These are phyloP conservation scores for Amborella trichopoda DNA, from an alignment of 164 flowering plant genomes.

Conservation along the genomic window DNA sequence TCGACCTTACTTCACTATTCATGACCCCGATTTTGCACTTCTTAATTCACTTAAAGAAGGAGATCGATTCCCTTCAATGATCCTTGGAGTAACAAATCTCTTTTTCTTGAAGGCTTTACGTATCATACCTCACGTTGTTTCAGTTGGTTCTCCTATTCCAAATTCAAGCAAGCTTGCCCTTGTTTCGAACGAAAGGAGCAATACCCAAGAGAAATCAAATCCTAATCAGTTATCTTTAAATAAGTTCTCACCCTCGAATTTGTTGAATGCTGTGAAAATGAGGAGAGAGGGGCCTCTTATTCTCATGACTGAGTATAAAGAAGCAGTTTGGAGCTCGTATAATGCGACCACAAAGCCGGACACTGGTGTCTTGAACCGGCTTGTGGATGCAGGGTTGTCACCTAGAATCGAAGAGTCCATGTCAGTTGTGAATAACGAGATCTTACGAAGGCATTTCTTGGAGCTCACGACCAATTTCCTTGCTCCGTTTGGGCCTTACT, in stretches of 20 bases:
- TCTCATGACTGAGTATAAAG: conserved; percentile 93
- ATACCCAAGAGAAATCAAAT: conserved; percentile 34
- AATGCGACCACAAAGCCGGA: conserved; percentile 80
- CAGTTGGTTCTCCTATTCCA: conserved; percentile 72
- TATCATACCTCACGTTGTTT: conserved; percentile 71
- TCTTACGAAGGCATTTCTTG: conserved; percentile 88
- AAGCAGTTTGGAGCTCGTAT: conserved; percentile 88
- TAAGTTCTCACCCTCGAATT: conserved; percentile 70
- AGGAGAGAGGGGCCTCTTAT: conserved; percentile 94
- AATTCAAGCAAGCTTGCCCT: conserved; percentile 38
- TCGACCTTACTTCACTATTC: conserved; percentile 96
- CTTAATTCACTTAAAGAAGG: conserved; percentile 76
- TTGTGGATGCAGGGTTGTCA: conserved; percentile 90
- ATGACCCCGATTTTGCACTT: conserved; percentile 70
- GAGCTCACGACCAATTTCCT: conserved; percentile 94
- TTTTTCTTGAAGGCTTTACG: conserved; percentile 91
- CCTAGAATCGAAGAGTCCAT: conserved; percentile 94
- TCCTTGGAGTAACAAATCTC: conserved; percentile 93
- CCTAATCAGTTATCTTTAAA: conserved; percentile 58
- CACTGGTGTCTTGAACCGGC: conserved; percentile 86
- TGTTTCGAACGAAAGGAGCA: conserved; percentile 32
- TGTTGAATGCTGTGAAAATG: conserved; percentile 76
- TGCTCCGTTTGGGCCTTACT: conserved; percentile 96
- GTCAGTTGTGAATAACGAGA: conserved; percentile 98
- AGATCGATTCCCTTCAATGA: conserved; percentile 68